Base-by-base conservation (phyloP, 225 moss, liverwort and hornwort species). In the Bryum argenteum region DNA sequence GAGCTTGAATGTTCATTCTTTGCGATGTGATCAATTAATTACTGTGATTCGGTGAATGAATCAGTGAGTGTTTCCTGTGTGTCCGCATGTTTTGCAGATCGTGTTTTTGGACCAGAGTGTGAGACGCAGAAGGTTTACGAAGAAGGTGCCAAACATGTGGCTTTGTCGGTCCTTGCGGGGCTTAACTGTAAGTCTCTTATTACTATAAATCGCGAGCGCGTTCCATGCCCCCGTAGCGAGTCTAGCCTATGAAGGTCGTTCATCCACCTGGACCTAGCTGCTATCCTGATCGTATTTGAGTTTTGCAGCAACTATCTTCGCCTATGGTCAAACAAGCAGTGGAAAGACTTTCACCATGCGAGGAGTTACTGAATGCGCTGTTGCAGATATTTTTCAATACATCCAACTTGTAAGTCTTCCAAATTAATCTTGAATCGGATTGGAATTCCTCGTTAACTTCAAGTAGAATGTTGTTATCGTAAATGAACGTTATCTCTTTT, bases 301-400 rank as follows among this genome's bases (percentile, higher is more conserved):
- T 72, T 44, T 5, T 79, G 82, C 88, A 96, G 93, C 98, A 54
- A 98, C 98, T 37, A 98, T 98, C 64, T 98, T 98, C 61, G 98
- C 98, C 3, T 98, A 98, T 54, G 98, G 98, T 8, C 98, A 98
- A 74, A 98, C 94, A 23, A 98, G 98, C 91, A 98, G 98, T 70
- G 98, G 98, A 5, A 98, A 98, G 66, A 98, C 98, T 9, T 98
- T 75, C 77, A 98, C 98, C 5, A 98, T 98, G 98, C 79, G 92
- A 47, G 98, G 94, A 22, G 91, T 98, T 73, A 98, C 92, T 8
- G 94, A 98, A 70, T 91, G 83, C 58, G 98, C 98, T 14, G 87
- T 98, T 54, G 83, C 85, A 15, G 98, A 98, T 66, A 98, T 98
- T 50, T 98, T 92, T 53, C 75, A 81, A 0, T 85, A 88, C 58